Percentiles rank a stretch among this genome's conserved stretches.
These are phyloP conservation scores for Talaromyces borbonicus DNA, from an alignment of 495 filamentous ascomycete species.

Conservation along the genomic window DNA sequence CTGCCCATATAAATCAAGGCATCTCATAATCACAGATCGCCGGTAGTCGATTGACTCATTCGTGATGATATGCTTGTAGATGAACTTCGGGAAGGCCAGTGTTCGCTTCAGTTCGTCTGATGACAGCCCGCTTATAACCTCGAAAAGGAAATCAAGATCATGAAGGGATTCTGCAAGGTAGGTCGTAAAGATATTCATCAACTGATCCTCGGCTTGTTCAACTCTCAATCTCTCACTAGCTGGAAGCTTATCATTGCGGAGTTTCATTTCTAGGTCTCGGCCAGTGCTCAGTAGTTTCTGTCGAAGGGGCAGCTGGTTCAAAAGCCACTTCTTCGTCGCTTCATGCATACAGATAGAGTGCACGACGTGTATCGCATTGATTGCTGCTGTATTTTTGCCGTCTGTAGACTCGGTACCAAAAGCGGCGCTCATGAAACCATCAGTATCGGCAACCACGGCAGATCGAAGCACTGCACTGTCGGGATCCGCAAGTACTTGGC, in stretches of 20 bases:
- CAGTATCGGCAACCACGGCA: conserved; percentile 61
- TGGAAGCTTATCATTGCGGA: conserved; percentile 58
- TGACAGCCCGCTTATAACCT: conserved; percentile 75
- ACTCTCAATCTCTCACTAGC: conserved; percentile 70
- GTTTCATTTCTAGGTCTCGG: conserved; percentile 61
- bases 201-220: conserved; percentile 77
- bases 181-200: conserved; percentile 76
- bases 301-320: conserved; percentile 62
- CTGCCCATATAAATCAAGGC: conserved; percentile 77
- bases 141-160: conserved; percentile 84
- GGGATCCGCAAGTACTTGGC: conserved; percentile 73
- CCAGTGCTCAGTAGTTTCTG: conserved; percentile 57
- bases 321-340: conserved; percentile 59
- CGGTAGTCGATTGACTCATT: conserved; percentile 84
- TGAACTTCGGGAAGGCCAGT: conserved; percentile 65
- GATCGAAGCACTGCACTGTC: conserved; percentile 66
- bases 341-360: conserved; percentile 54
- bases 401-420: conserved; percentile 48
- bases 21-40: conserved; percentile 71
- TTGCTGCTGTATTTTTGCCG: conserved; percentile 59
- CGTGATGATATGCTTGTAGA: conserved; percentile 76
- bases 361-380: conserved; percentile 81
- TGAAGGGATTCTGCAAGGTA: conserved; percentile 63
- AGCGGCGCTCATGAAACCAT: conserved; percentile 55
- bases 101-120: conserved; percentile 69